Conservation (phyloP, 2,329 filamentous ascomycete species). For the Ceratocystis albifundus region DNA sequence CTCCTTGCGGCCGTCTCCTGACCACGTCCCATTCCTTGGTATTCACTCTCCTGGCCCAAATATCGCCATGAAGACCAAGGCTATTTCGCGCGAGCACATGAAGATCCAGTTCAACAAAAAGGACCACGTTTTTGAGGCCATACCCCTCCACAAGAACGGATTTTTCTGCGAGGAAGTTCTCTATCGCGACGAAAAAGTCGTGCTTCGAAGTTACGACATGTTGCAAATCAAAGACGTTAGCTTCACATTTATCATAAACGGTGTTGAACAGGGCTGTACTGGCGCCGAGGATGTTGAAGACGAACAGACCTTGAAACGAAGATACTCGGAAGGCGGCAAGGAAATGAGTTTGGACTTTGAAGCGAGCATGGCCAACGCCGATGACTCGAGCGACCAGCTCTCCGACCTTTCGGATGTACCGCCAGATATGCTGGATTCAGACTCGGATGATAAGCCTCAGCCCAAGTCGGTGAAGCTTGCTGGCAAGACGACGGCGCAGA, state of each 20-base stretch:
- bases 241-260: conserved; percentile 58
- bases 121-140: conserved; percentile 52
- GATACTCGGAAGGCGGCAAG: conserved; percentile 47
- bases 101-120: conserved; percentile 59
- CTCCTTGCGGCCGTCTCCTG: conserved; percentile 48
- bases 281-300: conserved; percentile 48
- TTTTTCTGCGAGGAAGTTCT: conserved; percentile 54
- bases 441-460: conserved; percentile 20
- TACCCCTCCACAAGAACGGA: conserved; percentile 51
- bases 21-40: conserved; percentile 53
- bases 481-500: conserved; percentile 15
- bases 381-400: conserved; percentile 45
- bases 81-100: conserved; percentile 62
- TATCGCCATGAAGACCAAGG: conserved; percentile 53
- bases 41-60: conserved; percentile 59
- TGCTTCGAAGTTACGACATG: conserved; percentile 51
- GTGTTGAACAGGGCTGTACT: conserved; percentile 45
- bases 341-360: conserved; percentile 67
- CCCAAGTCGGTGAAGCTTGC: conserved; percentile 12
- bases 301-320: conserved; percentile 37
- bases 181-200: conserved; percentile 44
- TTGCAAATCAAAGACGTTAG: conserved; percentile 61
- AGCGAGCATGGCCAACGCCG: conserved; percentile 45
- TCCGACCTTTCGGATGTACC: conserved; percentile 29
- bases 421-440: conserved; percentile 25